Conservation (phyloP, 2,329 filamentous ascomycete genomes). For the Hirsutella rhossiliensis region DNA sequence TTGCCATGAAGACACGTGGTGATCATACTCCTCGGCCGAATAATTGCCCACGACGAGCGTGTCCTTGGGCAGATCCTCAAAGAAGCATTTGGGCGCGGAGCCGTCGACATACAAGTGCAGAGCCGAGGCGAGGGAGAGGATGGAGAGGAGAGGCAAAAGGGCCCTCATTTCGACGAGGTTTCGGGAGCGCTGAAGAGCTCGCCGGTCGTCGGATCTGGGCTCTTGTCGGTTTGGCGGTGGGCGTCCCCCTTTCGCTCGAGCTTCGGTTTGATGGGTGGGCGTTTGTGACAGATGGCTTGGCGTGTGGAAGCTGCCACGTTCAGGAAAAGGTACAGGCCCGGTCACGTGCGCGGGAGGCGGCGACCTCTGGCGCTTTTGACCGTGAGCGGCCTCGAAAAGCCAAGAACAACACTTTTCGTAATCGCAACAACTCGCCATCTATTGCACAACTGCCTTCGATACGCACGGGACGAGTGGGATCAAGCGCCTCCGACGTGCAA, state of each 20-base stretch:
- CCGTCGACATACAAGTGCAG: conserved; percentile 95
- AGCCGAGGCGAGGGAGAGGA: conserved; percentile 58
- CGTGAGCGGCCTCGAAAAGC: background rate
- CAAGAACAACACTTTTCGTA: background rate
- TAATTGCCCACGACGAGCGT: conserved; percentile 93
- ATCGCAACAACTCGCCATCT: too few relatives aligned
- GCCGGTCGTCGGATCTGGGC: background rate
- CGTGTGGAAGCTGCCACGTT: conserved; percentile 40
- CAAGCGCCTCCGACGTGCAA: conserved; percentile 1
- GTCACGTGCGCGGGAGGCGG: conserved; percentile 20
- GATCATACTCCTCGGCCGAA: conserved; percentile 73
- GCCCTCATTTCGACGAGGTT: conserved; percentile 36
- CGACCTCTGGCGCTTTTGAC: background rate
- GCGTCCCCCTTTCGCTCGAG: background rate
- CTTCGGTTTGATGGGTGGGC: background rate
- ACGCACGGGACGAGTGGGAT: too few relatives aligned
- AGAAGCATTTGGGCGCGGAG: conserved; percentile 83
- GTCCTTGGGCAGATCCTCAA: conserved; percentile 94
- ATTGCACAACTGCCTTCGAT: too few relatives aligned
- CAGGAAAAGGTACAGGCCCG: conserved; percentile 20
- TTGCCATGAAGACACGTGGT: conserved; percentile 53
- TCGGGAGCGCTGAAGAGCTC: background rate
- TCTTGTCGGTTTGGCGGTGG: background rate
- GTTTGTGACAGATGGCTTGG: background rate
- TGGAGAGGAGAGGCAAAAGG: conserved; percentile 53